Percentiles rank a stretch among this genome's conserved stretches.
These are phyloP conservation scores for Dendrocalamus latiflorus DNA, from an alignment of 202 grass and related monocot genomes.

Conservation along the genomic window DNA sequence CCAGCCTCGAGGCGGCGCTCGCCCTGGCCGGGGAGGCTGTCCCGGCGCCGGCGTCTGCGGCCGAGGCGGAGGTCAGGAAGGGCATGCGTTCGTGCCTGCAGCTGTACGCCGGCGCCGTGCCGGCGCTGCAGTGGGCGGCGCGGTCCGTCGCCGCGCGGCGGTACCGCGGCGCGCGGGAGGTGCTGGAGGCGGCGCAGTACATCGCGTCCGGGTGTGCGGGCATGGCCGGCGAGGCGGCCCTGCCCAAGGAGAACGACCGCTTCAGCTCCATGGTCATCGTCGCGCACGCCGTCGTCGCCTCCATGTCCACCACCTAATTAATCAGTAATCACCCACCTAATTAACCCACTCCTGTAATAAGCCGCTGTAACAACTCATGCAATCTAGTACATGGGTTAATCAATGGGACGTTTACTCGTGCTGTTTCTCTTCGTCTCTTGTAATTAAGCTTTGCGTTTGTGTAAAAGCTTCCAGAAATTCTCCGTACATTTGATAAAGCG, in stretches of 20 bases:
- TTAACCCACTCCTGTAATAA: neutral
- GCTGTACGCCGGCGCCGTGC: slow-evolving; percentile 34
- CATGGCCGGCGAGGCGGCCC: slow-evolving; percentile 17
- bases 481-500: no score
- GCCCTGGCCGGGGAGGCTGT: neutral
- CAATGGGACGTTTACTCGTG: neutral
- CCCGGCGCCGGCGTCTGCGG: neutral
- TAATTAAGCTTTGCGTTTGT: neutral
- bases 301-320: neutral
- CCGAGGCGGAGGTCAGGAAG: neutral
- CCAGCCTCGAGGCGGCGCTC: slow-evolving; percentile 23
- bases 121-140: slow-evolving; percentile 37
- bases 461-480: no score
- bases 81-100: slow-evolving; percentile 21
- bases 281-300: slow-evolving; percentile 25
- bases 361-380: neutral
- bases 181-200: slow-evolving; percentile 31
- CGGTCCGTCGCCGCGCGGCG: slow-evolving; percentile 11
- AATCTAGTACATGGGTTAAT: neutral
- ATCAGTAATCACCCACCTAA: neutral
- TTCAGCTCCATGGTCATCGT: slow-evolving; percentile 26
- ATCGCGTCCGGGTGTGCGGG: slow-evolving; percentile 28
- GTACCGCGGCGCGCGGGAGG: slow-evolving; percentile 34
- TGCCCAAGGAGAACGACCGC: slow-evolving; percentile 6
- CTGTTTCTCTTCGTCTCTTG: neutral